Percentiles rank a stretch among this genome's conserved stretches.
Conservation (phyloP, 169 alveolate species). For the Plasmodium reichenowi region DNA sequence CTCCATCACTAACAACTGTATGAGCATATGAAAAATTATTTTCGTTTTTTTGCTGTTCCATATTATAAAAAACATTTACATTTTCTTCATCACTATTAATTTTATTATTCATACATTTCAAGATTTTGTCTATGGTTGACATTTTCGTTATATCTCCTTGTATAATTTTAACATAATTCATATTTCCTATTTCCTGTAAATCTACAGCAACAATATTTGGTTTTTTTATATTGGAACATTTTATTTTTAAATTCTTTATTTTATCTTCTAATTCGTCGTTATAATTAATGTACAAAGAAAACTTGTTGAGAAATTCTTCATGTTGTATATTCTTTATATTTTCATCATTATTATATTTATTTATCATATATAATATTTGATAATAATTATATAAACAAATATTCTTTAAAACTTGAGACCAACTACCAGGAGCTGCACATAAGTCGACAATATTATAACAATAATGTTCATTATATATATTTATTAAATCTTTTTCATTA, state of each 20-base stretch:
- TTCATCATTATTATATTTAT: conserved; percentile 55
- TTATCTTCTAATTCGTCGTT: conserved; percentile 60
- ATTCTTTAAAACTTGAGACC: conserved; percentile 94
- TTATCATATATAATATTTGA: conserved; percentile 76
- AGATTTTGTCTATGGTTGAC: conserved; percentile 89
- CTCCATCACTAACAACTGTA: conserved; percentile 97
- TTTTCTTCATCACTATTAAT: conserved; percentile 12
- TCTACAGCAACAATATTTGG: conserved; percentile 96
- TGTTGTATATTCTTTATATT: conserved; percentile 28
- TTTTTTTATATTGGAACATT: conserved; percentile 67
- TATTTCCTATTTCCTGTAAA: conserved; percentile 97
- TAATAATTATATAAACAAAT: conserved; percentile 74
- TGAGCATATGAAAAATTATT: conserved; percentile 88
- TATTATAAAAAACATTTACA: conserved; percentile 11
- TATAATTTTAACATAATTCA: conserved; percentile 93
- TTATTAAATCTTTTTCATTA: conserved; percentile 29
- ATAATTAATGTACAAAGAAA: conserved; percentile 61
- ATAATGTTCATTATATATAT: conserved; percentile 74
- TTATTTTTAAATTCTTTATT: conserved; percentile 51
- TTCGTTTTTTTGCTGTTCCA: neutral
- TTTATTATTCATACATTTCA: conserved; percentile 79
- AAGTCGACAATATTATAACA: conserved; percentile 94
- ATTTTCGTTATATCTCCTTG: conserved; percentile 98
- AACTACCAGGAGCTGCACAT: conserved; percentile 99
- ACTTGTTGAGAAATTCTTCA: conserved; percentile 68